These are phyloP conservation scores for Aspergillus tubingensis DNA, from an alignment of 2,329 filamentous ascomycete genomes.

Conservation along the genomic window DNA sequence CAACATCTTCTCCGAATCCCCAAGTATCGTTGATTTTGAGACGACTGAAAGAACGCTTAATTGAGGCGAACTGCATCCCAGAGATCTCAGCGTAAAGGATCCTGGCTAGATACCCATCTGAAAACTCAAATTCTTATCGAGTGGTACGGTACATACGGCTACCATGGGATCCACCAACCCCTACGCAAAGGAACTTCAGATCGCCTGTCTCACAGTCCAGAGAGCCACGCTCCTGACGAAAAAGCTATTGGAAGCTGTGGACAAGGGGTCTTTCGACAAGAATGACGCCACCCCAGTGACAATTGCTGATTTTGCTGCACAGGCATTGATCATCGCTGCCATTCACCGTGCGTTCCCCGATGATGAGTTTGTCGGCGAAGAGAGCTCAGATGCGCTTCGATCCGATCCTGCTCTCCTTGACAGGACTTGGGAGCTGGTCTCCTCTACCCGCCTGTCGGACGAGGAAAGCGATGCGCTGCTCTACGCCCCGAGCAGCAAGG, in stretches of 20 bases:
- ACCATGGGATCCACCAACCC: conserved; percentile 28
- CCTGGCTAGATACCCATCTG: not conserved
- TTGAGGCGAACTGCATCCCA: not conserved
- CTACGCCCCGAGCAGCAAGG: conserved; percentile 46
- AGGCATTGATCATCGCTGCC: conserved; percentile 62
- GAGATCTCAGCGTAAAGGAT: not conserved
- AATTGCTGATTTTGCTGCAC: conserved; percentile 64
- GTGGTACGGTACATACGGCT: not conserved
- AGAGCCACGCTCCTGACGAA: conserved; percentile 62
- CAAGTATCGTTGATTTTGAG: not conserved
- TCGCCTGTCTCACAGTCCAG: conserved; percentile 52
- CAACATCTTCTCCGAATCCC: not conserved
- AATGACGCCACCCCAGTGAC: conserved; percentile 63
- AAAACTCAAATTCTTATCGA: not conserved
- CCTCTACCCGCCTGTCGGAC: conserved; percentile 36
- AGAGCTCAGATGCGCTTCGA: conserved; percentile 57
- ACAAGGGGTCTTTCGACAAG: conserved; percentile 57
- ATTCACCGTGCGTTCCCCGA: conserved; percentile 56
- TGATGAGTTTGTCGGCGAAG: conserved; percentile 64
- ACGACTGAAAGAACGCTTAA: not conserved
- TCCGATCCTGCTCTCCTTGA: conserved; percentile 50
- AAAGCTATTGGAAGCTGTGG: conserved; percentile 50
- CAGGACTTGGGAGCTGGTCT: conserved; percentile 60
- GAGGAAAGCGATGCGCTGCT: conserved; percentile 37
- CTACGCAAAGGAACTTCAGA: conserved; percentile 40